These are phyloP conservation scores for Tolypocladium ovalisporum DNA, from an alignment of 2,329 filamentous ascomycete genomes.

Conservation along the genomic window DNA sequence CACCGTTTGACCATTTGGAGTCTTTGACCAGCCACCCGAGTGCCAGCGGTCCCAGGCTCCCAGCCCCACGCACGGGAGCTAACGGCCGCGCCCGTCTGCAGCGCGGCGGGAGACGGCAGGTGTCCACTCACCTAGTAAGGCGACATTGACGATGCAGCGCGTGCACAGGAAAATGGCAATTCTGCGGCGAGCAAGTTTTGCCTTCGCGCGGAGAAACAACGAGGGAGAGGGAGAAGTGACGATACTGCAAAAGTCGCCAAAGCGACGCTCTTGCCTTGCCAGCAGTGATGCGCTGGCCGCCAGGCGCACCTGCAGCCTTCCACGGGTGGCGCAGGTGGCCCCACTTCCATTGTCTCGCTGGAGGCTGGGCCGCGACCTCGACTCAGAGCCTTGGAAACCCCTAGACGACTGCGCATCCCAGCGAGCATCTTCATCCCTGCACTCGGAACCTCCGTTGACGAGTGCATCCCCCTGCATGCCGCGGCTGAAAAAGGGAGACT, in stretches of 20 bases:
- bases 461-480: neutral
- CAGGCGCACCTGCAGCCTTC: slow-evolving; percentile 2
- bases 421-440: neutral
- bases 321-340: slow-evolving; percentile 2
- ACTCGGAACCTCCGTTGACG: neutral
- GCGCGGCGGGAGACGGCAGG: neutral
- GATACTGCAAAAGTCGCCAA: neutral
- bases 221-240: neutral
- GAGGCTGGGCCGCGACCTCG: slow-evolving; percentile 5
- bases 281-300: slow-evolving; percentile 1
- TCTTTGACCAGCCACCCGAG: slow-evolving; percentile 6
- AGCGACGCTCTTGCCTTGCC: neutral
- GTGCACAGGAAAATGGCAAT: too few species aligned
- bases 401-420: neutral
- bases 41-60: neutral
- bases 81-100: neutral
- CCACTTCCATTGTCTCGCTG: slow-evolving; percentile 3
- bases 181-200: neutral
- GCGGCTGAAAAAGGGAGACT: neutral
- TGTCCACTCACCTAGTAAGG: neutral
- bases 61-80: neutral
- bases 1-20: neutral
- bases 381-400: neutral
- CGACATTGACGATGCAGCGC: neutral
- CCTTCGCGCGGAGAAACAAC: neutral